Conservation (phyloP, 768 basidiomycete species). For the Naganishia kalamii region DNA sequence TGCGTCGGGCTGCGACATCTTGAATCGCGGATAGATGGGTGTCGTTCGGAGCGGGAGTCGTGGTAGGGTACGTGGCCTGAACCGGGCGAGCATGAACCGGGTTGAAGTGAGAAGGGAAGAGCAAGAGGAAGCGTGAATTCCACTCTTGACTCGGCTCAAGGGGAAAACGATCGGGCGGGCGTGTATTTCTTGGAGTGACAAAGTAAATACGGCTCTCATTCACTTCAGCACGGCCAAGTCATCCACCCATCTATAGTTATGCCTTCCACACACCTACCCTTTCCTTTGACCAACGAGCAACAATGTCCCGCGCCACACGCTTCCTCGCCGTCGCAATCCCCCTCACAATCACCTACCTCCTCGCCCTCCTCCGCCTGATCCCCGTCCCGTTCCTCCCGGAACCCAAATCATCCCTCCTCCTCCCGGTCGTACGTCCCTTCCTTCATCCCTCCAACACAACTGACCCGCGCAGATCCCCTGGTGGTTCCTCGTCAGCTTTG, state of each 20-base stretch:
- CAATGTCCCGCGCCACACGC: constrained; percentile 61
- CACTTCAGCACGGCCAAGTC: not conserved
- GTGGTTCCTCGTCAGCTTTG: constrained; percentile 74
- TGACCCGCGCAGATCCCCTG: constrained; percentile 58
- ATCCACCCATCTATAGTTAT: not conserved
- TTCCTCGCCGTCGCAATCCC: constrained; percentile 52
- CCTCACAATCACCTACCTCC: constrained; percentile 54
- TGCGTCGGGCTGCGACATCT: not conserved
- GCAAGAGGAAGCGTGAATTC: not conserved
- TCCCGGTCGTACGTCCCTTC: constrained; percentile 56
- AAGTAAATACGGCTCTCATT: not conserved
- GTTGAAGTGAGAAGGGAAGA: not conserved
- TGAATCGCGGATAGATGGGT: too few species aligned
- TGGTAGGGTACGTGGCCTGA: not conserved
- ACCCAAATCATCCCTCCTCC: constrained; percentile 51
- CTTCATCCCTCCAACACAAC: not conserved
- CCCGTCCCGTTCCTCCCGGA: constrained; percentile 56
- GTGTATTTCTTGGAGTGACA: not conserved
- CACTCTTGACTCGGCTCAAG: not conserved
- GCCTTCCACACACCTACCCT: not conserved
- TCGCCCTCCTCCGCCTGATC: constrained; percentile 56
- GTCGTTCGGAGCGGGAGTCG: not conserved
- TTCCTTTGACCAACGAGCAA: not conserved
- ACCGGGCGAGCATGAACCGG: not conserved
- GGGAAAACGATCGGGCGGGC: too few species aligned